Evolutionary conservation across 106 monocot genomes (phyloP), one percentile per base, ranked within the genome.

Genomic region (Dactylorhiza incarnata): DNA sequence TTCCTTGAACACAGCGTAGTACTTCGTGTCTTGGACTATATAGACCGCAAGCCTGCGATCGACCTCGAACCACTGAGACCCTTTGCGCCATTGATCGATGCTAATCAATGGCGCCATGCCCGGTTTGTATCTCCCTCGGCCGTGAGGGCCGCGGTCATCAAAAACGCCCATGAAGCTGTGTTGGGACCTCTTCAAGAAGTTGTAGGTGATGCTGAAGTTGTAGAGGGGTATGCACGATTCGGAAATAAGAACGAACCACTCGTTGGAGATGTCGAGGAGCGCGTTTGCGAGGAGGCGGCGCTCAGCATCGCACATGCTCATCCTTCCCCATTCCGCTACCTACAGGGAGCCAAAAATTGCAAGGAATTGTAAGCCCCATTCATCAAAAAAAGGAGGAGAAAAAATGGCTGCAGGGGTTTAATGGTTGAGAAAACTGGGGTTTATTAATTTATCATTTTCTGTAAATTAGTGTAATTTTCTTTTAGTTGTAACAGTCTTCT

Each of bases 201-300:
- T 52, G 78, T 92, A 86, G 76, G 81, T 52, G 15, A 65, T 77
- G 74, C 81, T 83, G 88, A 92, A 92, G 78, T 86, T 86, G 84
- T 78, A 71, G 13, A 92, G 78, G 23, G 91, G 91, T 29, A 92
- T 81, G 84, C 91, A 92, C 2, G 88, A 86, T 71, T 92, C 91
- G 1, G 91, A 92, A 9, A 88, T 26, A 14, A 92, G 86, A 6
- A 88, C 76, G n/a, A 92, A 92, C 54, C 88, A 66, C 55, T 88
- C 88, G 37, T 92, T 92, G 24, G 77, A 82, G 55, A 84, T 45
- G 37, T 92, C 91, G 6, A 92, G 88, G 45, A 92, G 77, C 17
- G 91, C 91, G 74, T 92, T 92, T 76, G 86, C 91, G 25, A 92
- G 86, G 47, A 92, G 91, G 13, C 91, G 75, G 54, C 86, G 72